These are phyloP conservation scores for Pueraria montana DNA, from an alignment of 306 rosid species.

Conservation along the genomic window DNA sequence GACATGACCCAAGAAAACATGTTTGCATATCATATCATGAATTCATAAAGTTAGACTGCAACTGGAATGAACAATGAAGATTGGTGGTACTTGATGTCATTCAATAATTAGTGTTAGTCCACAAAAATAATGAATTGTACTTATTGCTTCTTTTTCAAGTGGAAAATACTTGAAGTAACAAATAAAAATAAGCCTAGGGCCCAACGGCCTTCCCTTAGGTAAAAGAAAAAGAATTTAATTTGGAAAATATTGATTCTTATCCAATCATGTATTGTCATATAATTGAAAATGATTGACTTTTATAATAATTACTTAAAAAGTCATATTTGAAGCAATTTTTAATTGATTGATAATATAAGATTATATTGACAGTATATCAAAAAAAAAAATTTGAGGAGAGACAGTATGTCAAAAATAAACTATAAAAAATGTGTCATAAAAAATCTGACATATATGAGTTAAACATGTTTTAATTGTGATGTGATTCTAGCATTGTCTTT, in stretches of 20 bases:
- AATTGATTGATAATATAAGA: background rate
- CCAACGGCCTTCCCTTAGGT: background rate
- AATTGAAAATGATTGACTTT: background rate
- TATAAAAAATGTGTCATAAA: no score
- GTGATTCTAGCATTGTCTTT: no score
- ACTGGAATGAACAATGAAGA: background rate
- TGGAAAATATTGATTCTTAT: background rate
- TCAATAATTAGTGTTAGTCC: background rate
- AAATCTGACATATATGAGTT: no score
- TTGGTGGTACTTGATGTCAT: background rate
- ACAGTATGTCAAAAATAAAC: no score
- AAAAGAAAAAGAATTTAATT: background rate
- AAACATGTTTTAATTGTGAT: no score
- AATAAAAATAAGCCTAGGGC: background rate
- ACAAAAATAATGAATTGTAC: background rate
- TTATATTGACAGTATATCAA: no score
- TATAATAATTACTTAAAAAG: no score
- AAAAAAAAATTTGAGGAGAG: no score
- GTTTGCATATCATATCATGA: background rate
- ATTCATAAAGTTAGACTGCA: background rate
- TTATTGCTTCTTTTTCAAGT: conserved; percentile 1
- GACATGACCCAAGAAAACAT: background rate
- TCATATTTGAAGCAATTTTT: no score
- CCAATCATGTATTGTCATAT: background rate
- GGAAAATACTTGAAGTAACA: background rate